Base-by-base conservation (phyloP, 2,329 filamentous ascomycete genomes). In the Colletotrichum costaricense region DNA sequence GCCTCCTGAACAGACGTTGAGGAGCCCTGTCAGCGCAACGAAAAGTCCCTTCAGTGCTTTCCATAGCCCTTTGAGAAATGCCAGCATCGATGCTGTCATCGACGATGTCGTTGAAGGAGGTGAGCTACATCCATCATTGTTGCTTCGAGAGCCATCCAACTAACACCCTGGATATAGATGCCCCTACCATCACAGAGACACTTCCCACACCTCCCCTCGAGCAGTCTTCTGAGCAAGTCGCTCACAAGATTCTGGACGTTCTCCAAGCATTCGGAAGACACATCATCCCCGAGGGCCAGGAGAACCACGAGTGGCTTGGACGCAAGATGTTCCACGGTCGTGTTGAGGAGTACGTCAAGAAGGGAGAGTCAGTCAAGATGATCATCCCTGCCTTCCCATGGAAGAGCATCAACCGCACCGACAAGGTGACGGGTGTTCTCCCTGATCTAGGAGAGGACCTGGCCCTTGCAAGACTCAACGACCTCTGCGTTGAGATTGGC, bases 371-470 rank as follows among this genome's bases (percentile, higher is more conserved):
- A 14, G 71, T 67, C 56, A 73, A 73, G 67, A 73, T 73, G 71
- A 73, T 73, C 62, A 73, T 73, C 35, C 65, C 76, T 2, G 76
- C 76, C 0, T 77, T 77, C 59, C 76, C 76, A 2, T 77, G 75
- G 69, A 77, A 77, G 68, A 76, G 76, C 7, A 75, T 76, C 62
- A 77, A 77, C 69, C 72, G 64, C 1, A 67, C 73, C 19, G 79
- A 81, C 59, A 82, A 82, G 69, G 80, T 81, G 6, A 67, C 80
- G 19, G 80, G 84, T 2, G 73, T 69, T 1, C 75, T 85, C 3
- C 84, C 84, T 0, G 84, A 86, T 59, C 78, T 83, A n/a, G 84
- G 80, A 4, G 84, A 86, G 68, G 82, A 84, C 52, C 66, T 86
- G 33, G 83, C 84, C 3, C 77, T 86, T 11, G 76, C 77, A 5